Evolutionary conservation across 306 rosid genomes (phyloP), one percentile per base, ranked within the genome.

Genomic region (Argentina anserina): DNA sequence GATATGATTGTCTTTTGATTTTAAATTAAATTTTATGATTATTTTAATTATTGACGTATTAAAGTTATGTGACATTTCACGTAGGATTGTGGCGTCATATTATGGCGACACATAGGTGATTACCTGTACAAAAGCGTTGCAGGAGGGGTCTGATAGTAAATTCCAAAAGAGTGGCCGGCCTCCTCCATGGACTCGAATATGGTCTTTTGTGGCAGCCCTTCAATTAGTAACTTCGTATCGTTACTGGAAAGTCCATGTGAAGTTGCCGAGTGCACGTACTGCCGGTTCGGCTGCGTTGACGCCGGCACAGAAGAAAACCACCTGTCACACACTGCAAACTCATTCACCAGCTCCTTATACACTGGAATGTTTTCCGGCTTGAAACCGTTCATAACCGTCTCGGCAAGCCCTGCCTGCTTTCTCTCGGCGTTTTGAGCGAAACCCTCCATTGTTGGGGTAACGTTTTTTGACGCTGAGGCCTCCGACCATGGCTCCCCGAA

Each of bases 251-350:
- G 39, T 53, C 96, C 97, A 71, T 86, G 67, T 49, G 96, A 92
- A 34, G 97, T 89, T 4, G 93, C 97, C 3, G 97, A 92, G 66
- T 92, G 97, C 61, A 92, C 86, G 14, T 41, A 92, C 34, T 84
- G 82, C 78, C 97, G 81, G 81, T 89, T 92, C 70, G 97, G 93
- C 73, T 92, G 97, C 39, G 97, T 92, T 29, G 86, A 79, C 0
- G 96, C 65, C 13, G 96, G 97, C 40, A 89, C 46, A 28, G 97
- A 79, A 29, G 93, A 88, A 28, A 92, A 92, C 97, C 97, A 92
- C 43, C 87, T 60, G 81, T 92, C 95, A 15, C 94, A 90, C 46
- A 92, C 87, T 0, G 85, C 96, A 52, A 90, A 92, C 75, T 92
- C 96, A 50, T 67, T 56, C 55, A 87, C 87, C 41, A 92, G 40